Conservation (phyloP, 108 stramenopile genomes). For the Schizochytrium sp. region DNA sequence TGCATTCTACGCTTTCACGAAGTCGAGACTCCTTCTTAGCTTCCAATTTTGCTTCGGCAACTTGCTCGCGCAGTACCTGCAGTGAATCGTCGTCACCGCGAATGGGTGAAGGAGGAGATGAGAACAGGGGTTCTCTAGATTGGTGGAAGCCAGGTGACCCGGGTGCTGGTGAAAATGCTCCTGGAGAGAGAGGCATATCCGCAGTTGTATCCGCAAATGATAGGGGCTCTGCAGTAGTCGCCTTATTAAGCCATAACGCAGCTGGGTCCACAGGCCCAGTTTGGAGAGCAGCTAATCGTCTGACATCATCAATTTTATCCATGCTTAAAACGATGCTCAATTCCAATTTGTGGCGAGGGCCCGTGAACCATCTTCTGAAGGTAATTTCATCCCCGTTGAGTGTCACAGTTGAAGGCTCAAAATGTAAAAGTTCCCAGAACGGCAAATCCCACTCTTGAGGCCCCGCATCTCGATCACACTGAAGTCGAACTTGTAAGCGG, state of each 20-base stretch:
- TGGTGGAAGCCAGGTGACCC: background rate
- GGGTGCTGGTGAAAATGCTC: background rate
- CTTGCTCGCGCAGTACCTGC: background rate
- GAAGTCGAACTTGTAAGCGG: background rate
- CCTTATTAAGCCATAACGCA: slow-evolving; percentile 19
- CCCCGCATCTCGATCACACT: background rate
- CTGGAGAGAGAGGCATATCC: background rate
- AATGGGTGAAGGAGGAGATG: too few species aligned
- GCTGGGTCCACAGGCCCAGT: background rate
- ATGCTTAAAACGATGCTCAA: background rate
- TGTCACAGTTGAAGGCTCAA: background rate
- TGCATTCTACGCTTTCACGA: background rate
- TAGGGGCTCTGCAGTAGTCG: slow-evolving; percentile 4
- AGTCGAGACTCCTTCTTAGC: background rate
- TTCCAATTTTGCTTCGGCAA: background rate
- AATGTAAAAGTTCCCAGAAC: slow-evolving; percentile 24
- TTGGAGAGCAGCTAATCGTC: background rate
- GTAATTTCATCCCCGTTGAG: background rate
- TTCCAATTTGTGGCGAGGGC: slow-evolving; percentile 20
- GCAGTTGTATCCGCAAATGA: background rate
- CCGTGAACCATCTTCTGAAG: background rate
- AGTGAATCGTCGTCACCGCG: background rate
- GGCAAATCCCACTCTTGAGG: slow-evolving; percentile 22
- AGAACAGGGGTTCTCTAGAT: background rate
- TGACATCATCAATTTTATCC: background rate